These are phyloP conservation scores for Colletotrichum incanum DNA, from an alignment of 2,329 filamentous ascomycete species.

Conservation along the genomic window DNA sequence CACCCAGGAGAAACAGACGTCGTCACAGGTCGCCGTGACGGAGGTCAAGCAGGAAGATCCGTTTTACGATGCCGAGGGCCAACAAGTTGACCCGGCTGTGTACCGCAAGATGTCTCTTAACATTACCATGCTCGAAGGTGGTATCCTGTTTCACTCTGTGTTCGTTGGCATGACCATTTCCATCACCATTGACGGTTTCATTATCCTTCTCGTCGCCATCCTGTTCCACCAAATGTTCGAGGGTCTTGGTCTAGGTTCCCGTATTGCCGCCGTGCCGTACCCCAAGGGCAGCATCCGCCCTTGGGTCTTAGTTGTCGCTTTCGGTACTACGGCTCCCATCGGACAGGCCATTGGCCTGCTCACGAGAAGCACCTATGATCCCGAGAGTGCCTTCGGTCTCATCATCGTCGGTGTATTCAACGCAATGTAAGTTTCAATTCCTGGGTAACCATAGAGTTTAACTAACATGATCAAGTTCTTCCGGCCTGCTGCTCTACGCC, in stretches of 20 bases:
- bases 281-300: slow-evolving; percentile 70
- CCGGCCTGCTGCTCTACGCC: slow-evolving; percentile 73
- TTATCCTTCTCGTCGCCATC: slow-evolving; percentile 78
- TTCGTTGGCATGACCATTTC: slow-evolving; percentile 83
- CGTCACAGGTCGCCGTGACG: slow-evolving; percentile 50
- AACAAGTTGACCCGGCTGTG: slow-evolving; percentile 60
- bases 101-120: slow-evolving; percentile 79
- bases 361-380: slow-evolving; percentile 72
- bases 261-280: slow-evolving; percentile 78
- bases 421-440: slow-evolving; percentile 65
- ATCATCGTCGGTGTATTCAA: slow-evolving; percentile 78
- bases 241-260: slow-evolving; percentile 79
- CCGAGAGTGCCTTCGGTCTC: slow-evolving; percentile 74
- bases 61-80: slow-evolving; percentile 62
- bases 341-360: slow-evolving; percentile 80
- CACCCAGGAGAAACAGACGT: slow-evolving; percentile 51
- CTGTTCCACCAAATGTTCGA: slow-evolving; percentile 81
- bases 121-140: slow-evolving; percentile 82
- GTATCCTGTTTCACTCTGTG: slow-evolving; percentile 84
- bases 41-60: slow-evolving; percentile 49
- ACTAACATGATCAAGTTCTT: slow-evolving; percentile 60
- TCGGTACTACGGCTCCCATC: slow-evolving; percentile 83
- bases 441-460: accelerated
- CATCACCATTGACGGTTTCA: slow-evolving; percentile 77
- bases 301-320: slow-evolving; percentile 74